Evolutionary conservation across 2,329 filamentous ascomycete genomes (phyloP), one percentile per base, ranked within the genome.

Genomic region (Fusarium scirpi): DNA sequence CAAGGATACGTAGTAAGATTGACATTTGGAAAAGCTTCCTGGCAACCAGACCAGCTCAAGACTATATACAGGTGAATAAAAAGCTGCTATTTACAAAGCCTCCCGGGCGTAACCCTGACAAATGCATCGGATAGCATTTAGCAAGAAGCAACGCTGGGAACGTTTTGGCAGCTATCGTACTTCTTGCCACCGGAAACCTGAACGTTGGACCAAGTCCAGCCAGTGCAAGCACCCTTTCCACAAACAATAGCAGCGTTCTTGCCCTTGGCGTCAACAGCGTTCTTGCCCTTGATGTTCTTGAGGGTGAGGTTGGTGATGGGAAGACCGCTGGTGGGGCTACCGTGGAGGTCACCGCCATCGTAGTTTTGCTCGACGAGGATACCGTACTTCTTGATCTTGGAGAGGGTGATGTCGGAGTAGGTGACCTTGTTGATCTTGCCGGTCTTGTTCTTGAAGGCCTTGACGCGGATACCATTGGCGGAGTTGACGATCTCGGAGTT

Each of bases 241-340:
- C 87, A 89, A 11, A 87, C 82, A 63, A 89, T 85, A 66, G 86
- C 86, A 66, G 87, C 77, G 56, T 85, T 79, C 46, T 77, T 81
- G 6, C 74, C 83, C 3, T 66, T 74, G 24, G 75, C 70, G 3
- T 72, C 48, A n/a, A 87, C 83, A 0, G 30, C 55, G 6, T 63
- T 53, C 13, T 80, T 78, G 7, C 85, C 85, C 10, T 74, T 80
- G 60, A 87, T 80, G 59, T 80, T 72, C 38, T 78, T 72, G 20
- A 86, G 69, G 8, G 78, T 81, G 4, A 87, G 72, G 18, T 77
- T 81, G 7, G 85, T 86, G 73, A 87, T 86, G 13, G 84, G 84
- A 22, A 87, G 82, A 34, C 83, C 82, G 40, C 74, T 78, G 30
- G 83, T 84, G 10, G 84, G 80, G 10, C 56, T 76, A 13, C 83